phyloP scores from a whole-genome alignment of 352 stramenopile species.

The Blastocystis sp. region DNA sequence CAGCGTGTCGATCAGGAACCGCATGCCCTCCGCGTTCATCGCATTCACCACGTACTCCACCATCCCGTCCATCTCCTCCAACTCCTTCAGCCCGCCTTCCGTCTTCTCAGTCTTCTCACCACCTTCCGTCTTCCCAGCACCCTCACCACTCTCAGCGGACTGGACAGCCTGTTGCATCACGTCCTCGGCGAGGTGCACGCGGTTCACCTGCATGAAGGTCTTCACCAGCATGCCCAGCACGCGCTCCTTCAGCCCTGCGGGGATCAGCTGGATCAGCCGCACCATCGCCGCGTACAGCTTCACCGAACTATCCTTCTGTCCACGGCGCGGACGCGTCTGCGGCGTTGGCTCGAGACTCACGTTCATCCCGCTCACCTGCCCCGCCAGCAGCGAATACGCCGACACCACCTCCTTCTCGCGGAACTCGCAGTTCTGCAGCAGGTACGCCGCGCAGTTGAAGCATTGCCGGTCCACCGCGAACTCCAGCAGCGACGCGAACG shows the following conservation, averaged over 20 bases:
- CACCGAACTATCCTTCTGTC: neutral
- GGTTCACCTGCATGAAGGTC: neutral
- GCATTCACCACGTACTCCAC: slow-evolving; percentile 10
- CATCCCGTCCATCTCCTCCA: slow-evolving; percentile 30
- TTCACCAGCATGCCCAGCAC: neutral
- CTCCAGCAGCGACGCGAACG: slow-evolving; percentile 47
- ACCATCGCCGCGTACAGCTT: neutral
- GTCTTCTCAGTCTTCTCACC: neutral
- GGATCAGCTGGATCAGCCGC: neutral
- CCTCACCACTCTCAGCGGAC: neutral
- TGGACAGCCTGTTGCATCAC: neutral
- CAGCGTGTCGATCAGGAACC: slow-evolving; percentile 45
- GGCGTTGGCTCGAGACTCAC: neutral
- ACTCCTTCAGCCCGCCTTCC: neutral
- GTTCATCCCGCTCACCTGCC: neutral
- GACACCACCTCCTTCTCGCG: slow-evolving; percentile 56
- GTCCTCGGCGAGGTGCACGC: neutral
- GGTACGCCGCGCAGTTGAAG: neutral
- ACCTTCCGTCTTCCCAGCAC: neutral
- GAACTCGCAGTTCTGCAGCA: slow-evolving; percentile 45
- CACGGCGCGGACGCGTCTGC: neutral
- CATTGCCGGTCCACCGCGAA: neutral
- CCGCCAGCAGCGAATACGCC: neutral
- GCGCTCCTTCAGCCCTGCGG: neutral
- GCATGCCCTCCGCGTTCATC: slow-evolving; percentile 13